Percentiles rank a stretch among this genome's conserved stretches.
Evolutionary conservation across 352 stramenopile species (phyloP).

Genomic region (Globisporangium acanthophoron): DNA sequence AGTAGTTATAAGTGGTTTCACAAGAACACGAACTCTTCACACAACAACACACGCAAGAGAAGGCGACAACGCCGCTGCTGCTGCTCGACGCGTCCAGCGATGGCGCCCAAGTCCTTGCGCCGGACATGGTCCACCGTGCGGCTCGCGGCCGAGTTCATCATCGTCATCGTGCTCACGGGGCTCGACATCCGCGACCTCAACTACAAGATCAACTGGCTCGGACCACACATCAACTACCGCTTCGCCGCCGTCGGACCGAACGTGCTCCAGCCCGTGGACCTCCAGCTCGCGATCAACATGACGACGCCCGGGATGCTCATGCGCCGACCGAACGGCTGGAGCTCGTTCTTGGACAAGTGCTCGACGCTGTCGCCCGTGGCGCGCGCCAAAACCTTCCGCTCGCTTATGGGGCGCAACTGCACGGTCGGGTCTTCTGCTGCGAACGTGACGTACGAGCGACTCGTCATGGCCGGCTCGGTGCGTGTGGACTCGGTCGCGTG

Average conservation of each 20-base stretch:
- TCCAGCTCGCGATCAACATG: constrained; percentile 13
- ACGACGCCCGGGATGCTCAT: constrained; percentile 1
- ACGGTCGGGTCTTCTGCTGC: constrained; percentile 19
- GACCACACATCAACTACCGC: constrained; percentile 26
- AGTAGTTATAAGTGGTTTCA: too few relatives aligned
- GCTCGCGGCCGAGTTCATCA: constrained; percentile 21
- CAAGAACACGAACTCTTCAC: too few relatives aligned
- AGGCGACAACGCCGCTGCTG: too few relatives aligned
- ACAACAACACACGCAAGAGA: too few relatives aligned
- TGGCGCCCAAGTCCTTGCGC: background rate
- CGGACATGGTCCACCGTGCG: background rate
- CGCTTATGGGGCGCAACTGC: constrained; percentile 39
- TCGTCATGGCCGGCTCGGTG: constrained; percentile 37
- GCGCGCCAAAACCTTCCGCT: constrained; percentile 15
- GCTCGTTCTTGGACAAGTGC: constrained; percentile 43
- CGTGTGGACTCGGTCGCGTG: constrained; percentile 51
- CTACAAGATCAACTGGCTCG: constrained; percentile 56
- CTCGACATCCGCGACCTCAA: constrained; percentile 51
- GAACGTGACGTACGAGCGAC: constrained; percentile 17
- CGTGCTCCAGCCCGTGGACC: constrained; percentile 1
- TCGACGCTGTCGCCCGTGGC: constrained; percentile 19
- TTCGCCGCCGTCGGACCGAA: constrained; percentile 27
- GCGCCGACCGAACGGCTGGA: constrained; percentile 28
- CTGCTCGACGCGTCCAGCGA: background rate
- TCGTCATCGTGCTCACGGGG: constrained; percentile 25